Percentiles rank a stretch among this genome's conserved stretches.
Conservation (phyloP, 2,329 filamentous ascomycete genomes). For the Calonectria leucothoes region DNA sequence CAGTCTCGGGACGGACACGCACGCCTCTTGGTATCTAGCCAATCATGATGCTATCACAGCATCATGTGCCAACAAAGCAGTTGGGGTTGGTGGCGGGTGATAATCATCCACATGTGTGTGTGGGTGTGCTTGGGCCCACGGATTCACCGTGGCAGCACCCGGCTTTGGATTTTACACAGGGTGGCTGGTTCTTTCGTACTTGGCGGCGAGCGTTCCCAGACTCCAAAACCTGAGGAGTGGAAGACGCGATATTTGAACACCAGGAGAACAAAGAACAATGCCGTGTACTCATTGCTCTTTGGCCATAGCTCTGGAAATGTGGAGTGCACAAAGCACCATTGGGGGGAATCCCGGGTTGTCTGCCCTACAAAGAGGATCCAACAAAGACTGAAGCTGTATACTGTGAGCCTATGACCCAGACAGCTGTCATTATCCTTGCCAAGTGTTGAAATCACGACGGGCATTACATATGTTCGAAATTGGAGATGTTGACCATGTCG, state of each 20-base stretch:
- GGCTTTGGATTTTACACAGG: background rate
- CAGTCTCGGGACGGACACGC: background rate
- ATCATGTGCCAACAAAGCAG: background rate
- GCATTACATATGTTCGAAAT: no score
- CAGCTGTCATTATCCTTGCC: no score
- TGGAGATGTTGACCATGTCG: no score
- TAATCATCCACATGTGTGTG: background rate
- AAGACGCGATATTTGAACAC: no score
- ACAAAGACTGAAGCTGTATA: no score
- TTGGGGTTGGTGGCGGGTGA: background rate
- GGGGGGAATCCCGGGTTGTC: no score
- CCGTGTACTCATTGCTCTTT: background rate
- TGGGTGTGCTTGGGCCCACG: background rate
- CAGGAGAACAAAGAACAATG: background rate
- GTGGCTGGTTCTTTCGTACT: background rate
- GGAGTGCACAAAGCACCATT: background rate
- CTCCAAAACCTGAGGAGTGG: background rate
- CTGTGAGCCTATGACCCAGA: no score
- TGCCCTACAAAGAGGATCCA: no score
- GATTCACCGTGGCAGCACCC: rapidly evolving
- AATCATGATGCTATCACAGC: background rate
- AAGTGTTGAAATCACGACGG: no score
- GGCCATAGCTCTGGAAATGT: background rate
- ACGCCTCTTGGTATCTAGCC: background rate
- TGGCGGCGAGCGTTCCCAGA: background rate